These are phyloP conservation scores for Cryphonectria naterciae DNA, from an alignment of 2,329 filamentous ascomycete genomes.

Conservation along the genomic window DNA sequence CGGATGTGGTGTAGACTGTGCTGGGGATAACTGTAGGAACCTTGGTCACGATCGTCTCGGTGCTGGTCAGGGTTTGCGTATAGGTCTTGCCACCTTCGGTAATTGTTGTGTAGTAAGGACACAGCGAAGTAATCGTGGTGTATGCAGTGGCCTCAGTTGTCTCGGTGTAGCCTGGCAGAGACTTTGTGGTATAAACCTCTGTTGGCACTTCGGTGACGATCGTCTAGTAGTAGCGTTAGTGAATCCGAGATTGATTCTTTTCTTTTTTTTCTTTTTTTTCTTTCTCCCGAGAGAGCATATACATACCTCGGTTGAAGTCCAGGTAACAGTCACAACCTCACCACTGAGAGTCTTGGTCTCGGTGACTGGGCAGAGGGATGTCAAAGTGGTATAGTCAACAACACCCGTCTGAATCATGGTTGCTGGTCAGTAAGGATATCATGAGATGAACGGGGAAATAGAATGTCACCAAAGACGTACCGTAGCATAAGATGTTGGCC, in stretches of 20 bases:
- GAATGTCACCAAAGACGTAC: neutral
- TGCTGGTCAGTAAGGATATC: neutral
- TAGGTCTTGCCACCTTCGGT: slow-evolving; percentile 27
- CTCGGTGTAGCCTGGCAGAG: slow-evolving; percentile 21
- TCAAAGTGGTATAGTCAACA: slow-evolving; percentile 47
- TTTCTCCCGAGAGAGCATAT: neutral
- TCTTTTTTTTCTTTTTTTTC: neutral
- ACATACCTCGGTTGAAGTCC: slow-evolving; percentile 41
- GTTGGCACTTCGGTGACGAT: slow-evolving; percentile 21
- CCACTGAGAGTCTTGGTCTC: slow-evolving; percentile 50
- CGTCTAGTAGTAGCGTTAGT: neutral
- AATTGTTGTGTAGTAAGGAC: slow-evolving; percentile 22
- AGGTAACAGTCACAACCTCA: slow-evolving; percentile 44
- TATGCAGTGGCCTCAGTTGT: slow-evolving; percentile 15
- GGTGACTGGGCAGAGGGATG: slow-evolving; percentile 50
- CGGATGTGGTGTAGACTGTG: slow-evolving; percentile 40
- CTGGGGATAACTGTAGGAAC: slow-evolving; percentile 24
- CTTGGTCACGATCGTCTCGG: slow-evolving; percentile 31
- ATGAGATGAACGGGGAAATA: no score
- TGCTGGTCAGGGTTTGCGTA: slow-evolving; percentile 29
- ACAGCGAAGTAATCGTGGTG: slow-evolving; percentile 21
- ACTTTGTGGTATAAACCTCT: slow-evolving; percentile 13
- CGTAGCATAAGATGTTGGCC: slow-evolving; percentile 39
- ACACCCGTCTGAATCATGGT: slow-evolving; percentile 38
- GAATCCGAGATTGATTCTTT: no score